Conservation (phyloP, 495 filamentous ascomycete species). For the Podospora comata region DNA sequence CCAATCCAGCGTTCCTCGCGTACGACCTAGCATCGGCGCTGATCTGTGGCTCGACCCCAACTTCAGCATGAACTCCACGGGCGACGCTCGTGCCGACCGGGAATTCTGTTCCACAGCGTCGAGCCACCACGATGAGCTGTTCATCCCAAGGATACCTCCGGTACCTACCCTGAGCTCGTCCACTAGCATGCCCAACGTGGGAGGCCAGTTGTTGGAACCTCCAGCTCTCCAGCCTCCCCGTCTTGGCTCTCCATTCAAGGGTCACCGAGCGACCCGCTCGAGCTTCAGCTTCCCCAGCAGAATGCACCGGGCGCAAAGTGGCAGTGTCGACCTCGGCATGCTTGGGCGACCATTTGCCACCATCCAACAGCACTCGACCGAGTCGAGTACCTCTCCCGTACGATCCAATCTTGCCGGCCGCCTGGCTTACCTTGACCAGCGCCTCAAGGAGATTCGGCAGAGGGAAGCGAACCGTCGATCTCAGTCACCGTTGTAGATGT, state of each 20-base stretch:
- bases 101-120: conserved; percentile 31
- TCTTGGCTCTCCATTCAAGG: conserved; percentile 50
- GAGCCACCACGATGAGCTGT: conserved; percentile 29
- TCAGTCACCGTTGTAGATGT: conserved; percentile 41
- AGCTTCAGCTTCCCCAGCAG: conserved; percentile 52
- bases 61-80: conserved; percentile 6
- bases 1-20: conserved; percentile 35
- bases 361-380: conserved; percentile 33
- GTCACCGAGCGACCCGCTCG: conserved; percentile 31
- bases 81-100: conserved; percentile 1
- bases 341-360: conserved; percentile 48
- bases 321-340: conserved; percentile 41
- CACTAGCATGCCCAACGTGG: conserved; percentile 26
- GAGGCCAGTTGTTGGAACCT: conserved; percentile 26
- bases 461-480: conserved; percentile 36
- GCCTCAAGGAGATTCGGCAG: conserved; percentile 49
- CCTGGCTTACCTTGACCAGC: conserved; percentile 51
- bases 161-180: conserved; percentile 22
- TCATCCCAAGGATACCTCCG: conserved; percentile 29
- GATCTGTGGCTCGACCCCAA: conserved; percentile 34
- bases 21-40: conserved; percentile 41
- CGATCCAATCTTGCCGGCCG: conserved; percentile 43
- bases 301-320: conserved; percentile 36
- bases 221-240: conserved; percentile 37
- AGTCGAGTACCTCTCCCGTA: conserved; percentile 29